phyloP scores from a whole-genome alignment of 164 flowering plant species.

The Annona squamosa region DNA sequence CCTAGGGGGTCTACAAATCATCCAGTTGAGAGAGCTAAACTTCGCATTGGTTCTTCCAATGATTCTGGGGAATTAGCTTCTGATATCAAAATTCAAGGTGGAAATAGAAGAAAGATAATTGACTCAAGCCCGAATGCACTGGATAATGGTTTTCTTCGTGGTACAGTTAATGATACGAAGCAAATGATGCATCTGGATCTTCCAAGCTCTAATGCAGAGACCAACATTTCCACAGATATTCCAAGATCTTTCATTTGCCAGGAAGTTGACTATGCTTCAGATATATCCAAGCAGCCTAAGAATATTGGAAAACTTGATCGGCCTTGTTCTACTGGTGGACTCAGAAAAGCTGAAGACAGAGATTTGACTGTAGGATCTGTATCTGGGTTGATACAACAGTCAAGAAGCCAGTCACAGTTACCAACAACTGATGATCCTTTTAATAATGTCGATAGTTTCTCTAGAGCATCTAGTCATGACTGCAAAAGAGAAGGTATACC shows the following conservation, averaged over 20 bases:
- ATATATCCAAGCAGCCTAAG: constrained; percentile 17
- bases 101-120: constrained; percentile 7
- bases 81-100: constrained; percentile 9
- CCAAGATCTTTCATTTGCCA: constrained; percentile 13
- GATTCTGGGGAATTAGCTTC: constrained; percentile 3
- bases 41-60: constrained; percentile 9
- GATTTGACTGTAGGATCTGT: constrained; percentile 17
- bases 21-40: constrained; percentile 13
- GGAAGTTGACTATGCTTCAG: constrained; percentile 15
- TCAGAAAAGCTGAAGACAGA: constrained; percentile 9
- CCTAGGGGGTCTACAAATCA: background rate
- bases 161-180: constrained; percentile 2
- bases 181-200: constrained; percentile 5
- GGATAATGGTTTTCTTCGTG: background rate
- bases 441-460: constrained; percentile 5
- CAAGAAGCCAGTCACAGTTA: background rate
- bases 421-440: constrained; percentile 11
- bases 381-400: background rate
- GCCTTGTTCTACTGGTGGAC: constrained; percentile 10
- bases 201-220: constrained; percentile 19
- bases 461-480: constrained; percentile 6
- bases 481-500: constrained; percentile 19
- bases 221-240: constrained; percentile 10
- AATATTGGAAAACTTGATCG: constrained; percentile 5
- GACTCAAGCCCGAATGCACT: constrained; percentile 3